These are phyloP conservation scores for Aeminium ludgeri DNA, from an alignment of 495 filamentous ascomycete genomes.

Conservation along the genomic window DNA sequence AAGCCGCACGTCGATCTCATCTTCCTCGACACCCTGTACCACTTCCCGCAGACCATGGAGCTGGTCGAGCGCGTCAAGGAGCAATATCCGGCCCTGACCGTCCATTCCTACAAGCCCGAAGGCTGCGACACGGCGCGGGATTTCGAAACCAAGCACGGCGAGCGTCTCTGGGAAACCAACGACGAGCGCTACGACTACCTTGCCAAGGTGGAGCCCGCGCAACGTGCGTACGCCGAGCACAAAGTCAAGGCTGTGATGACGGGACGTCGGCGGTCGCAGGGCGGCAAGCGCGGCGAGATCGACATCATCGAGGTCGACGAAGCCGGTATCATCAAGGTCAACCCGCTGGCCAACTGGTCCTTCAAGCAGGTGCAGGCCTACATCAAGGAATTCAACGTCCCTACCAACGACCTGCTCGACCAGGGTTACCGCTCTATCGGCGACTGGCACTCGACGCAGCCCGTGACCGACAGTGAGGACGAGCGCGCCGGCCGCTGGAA, in stretches of 20 bases:
- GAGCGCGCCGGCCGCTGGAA: conserved; percentile 97
- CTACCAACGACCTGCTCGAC: conserved; percentile 85
- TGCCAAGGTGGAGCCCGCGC: conserved; percentile 91
- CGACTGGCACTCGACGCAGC: conserved; percentile 90
- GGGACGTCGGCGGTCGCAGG: conserved; percentile 83
- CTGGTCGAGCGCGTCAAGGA: conserved; percentile 63
- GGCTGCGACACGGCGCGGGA: conserved; percentile 50
- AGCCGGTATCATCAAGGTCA: conserved; percentile 87
- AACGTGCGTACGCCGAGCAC: conserved; percentile 78
- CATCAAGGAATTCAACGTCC: conserved; percentile 67
- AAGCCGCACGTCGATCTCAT: conserved; percentile 66
- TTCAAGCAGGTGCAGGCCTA: conserved; percentile 82
- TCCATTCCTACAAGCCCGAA: conserved; percentile 81
- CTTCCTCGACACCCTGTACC: conserved; percentile 93
- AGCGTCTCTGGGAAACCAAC: conserved; percentile 69
- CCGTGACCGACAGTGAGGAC: conserved; percentile 78
- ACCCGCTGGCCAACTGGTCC: conserved; percentile 92
- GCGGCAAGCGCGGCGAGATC: conserved; percentile 76
- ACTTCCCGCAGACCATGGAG: conserved; percentile 77
- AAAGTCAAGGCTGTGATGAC: conserved; percentile 85
- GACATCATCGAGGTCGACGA: conserved; percentile 87
- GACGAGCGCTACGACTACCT: conserved; percentile 88
- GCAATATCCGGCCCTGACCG: conserved; percentile 55
- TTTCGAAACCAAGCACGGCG: conserved; percentile 67
- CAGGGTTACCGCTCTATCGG: conserved; percentile 90